Evolutionary conservation across 352 stramenopile species (phyloP), one percentile per base, ranked within the genome.

Genomic region (Pythium rhizo-oryzae): DNA sequence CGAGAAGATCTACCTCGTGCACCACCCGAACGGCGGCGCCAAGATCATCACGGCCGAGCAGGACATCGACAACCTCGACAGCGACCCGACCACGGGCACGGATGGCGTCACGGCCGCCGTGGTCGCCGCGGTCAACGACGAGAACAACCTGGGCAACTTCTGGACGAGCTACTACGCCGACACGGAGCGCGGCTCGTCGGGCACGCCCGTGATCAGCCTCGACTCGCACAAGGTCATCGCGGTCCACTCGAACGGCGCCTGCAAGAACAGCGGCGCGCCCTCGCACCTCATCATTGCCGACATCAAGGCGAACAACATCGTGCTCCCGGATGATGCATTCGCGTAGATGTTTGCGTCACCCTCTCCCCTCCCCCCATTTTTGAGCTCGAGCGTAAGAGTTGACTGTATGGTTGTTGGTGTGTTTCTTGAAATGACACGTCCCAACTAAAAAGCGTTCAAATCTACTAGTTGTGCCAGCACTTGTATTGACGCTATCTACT

Each of bases 211-310:
- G 33, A 52, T 79, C 19, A 75, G 65, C 25, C 23, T 69, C 24
- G 56, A 57, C 21, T 65, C 56, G 24, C 55, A 78, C 62, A 28
- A 59, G 1, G 74, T 80, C 55, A 69, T 80, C 44, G 70, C 71
- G 23, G 37, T 80, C 24, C 74, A 80, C 69, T 67, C 63, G 18
- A 74, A 71, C 53, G 74, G 74, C 49, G 71, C 59, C 18, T 78
- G 69, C 39, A 72, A 76, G 57, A 76, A 75, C 65, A 69, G 61
- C 19, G 72, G 74, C 9, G 59, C 74, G 44, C 75, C 75, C 46
- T 82, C 75, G 21, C 53, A 82, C 41, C 21, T 82, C 19, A 75
- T 86, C 64, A 73, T 84, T 53, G 49, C 62, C 4, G 72, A 81
- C 58, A 57, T 86, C 13, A 44, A 78, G 49, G 72, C 67, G 39